These are phyloP conservation scores for Arthrobotrys musiformis DNA, from an alignment of 2,329 filamentous ascomycete genomes.

Conservation along the genomic window DNA sequence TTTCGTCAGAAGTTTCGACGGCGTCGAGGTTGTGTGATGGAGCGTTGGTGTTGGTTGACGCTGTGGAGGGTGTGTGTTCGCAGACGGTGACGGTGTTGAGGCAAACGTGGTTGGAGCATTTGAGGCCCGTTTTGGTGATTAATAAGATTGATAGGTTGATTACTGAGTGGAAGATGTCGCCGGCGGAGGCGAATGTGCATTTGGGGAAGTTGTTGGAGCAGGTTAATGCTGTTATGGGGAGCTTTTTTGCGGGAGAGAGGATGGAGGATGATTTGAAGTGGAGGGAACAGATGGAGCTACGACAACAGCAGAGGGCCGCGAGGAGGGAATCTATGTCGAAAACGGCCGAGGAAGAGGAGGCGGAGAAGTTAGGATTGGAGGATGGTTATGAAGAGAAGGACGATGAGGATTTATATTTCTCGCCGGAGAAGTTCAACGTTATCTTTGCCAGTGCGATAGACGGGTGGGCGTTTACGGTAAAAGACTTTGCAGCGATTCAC, in stretches of 20 bases:
- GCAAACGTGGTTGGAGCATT: constrained; percentile 93
- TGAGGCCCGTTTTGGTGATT: constrained; percentile 93
- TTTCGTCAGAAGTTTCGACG: constrained; percentile 97
- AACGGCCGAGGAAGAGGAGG: constrained; percentile 67
- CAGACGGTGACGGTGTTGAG: constrained; percentile 96
- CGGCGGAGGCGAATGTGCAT: constrained; percentile 87
- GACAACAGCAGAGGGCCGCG: constrained; percentile 69
- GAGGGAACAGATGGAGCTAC: constrained; percentile 93
- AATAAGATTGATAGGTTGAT: constrained; percentile 98
- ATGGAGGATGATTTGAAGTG: constrained; percentile 99
- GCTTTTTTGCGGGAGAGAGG: constrained; percentile 95
- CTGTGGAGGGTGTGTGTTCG: constrained; percentile 96
- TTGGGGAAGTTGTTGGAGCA: constrained; percentile 90
- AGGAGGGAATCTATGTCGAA: constrained; percentile 56
- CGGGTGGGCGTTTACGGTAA: constrained; percentile 98
- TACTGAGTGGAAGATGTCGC: constrained; percentile 93
- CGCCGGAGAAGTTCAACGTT: constrained; percentile 97
- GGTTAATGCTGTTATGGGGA: constrained; percentile 95
- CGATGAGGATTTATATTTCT: constrained; percentile 97
- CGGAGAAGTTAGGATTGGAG: constrained; percentile 65
- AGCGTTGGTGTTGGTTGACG: constrained; percentile 92
- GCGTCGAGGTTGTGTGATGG: constrained; percentile 94
- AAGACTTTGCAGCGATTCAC: constrained; percentile 91
- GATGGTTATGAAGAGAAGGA: constrained; percentile 85
- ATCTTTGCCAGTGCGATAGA: constrained; percentile 98